Conservation (phyloP, 1,139 yeast genomes). For the Candida gigantensis region DNA sequence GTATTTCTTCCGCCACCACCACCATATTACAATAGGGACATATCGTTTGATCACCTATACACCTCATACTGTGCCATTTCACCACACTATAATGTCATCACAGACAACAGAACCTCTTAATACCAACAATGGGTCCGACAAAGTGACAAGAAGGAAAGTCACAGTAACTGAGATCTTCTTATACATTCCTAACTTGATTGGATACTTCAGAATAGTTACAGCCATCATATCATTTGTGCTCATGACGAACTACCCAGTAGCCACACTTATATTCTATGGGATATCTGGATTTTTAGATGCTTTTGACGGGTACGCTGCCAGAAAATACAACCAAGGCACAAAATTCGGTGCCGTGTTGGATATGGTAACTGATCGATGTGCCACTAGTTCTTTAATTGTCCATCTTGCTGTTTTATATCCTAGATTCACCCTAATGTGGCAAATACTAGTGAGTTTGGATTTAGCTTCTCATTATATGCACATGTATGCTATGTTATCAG, state of each 20-base stretch:
- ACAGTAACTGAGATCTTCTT: constrained; percentile 59
- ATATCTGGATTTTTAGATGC: constrained; percentile 93
- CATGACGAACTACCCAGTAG: constrained; percentile 82
- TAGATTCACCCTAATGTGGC: constrained; percentile 65
- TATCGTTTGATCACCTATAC: not conserved
- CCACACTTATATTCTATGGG: constrained; percentile 76
- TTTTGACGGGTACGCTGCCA: constrained; percentile 93
- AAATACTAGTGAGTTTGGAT: constrained; percentile 80
- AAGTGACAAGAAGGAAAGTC: constrained; percentile 14
- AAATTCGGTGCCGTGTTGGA: constrained; percentile 95
- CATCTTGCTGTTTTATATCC: constrained; percentile 85
- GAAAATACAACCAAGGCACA: constrained; percentile 86
- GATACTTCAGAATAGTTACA: constrained; percentile 78
- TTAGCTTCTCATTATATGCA: constrained; percentile 97
- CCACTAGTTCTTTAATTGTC: constrained; percentile 88
- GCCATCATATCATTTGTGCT: constrained; percentile 77
- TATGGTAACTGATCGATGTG: constrained; percentile 98
- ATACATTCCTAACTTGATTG: constrained; percentile 89
- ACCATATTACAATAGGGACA: no score
- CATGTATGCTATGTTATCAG: constrained; percentile 89
- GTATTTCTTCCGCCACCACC: no score
- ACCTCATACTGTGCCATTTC: not conserved
- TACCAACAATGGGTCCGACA: no score
- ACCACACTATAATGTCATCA: constrained; percentile 5
- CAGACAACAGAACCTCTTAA: constrained; percentile 7